Evolutionary conservation across 306 rosid species (phyloP).

Genomic region (Hippophae rhamnoides): DNA sequence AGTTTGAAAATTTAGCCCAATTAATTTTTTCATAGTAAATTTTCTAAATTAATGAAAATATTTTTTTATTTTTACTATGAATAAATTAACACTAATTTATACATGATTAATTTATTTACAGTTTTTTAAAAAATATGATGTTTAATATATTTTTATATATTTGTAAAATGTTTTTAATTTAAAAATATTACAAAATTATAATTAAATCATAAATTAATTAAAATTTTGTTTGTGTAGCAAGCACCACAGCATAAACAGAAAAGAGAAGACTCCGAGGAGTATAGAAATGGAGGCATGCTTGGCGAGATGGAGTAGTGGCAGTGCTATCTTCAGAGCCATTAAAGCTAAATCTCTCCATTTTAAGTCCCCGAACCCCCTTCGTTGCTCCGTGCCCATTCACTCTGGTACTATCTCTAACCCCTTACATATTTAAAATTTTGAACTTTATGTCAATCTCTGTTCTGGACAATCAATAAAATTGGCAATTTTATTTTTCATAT

Average conservation of each 20-base stretch:
- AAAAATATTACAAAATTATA: no score
- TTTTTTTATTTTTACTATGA: no score
- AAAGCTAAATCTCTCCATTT: slow-evolving; percentile 27
- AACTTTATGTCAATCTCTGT: no score
- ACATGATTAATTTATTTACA: no score
- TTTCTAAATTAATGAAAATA: no score
- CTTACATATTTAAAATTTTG: background rate
- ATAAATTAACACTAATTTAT: no score
- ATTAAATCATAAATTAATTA: no score
- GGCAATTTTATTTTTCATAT: background rate
- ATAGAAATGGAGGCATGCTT: slow-evolving; percentile 32
- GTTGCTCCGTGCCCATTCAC: slow-evolving; percentile 21
- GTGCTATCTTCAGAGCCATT: slow-evolving; percentile 33
- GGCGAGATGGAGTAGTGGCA: slow-evolving; percentile 39
- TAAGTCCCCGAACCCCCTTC: slow-evolving; percentile 15
- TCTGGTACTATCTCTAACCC: slow-evolving; percentile 21
- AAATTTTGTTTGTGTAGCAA: background rate
- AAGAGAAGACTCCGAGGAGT: background rate
- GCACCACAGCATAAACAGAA: background rate
- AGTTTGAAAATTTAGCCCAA: no score
- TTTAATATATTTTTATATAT: no score
- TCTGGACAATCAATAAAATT: background rate
- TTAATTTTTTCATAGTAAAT: no score
- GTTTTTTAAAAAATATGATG: no score
- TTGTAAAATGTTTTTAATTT: no score